These are phyloP conservation scores for Prunus salicina DNA, from an alignment of 306 rosid genomes.

Conservation along the genomic window DNA sequence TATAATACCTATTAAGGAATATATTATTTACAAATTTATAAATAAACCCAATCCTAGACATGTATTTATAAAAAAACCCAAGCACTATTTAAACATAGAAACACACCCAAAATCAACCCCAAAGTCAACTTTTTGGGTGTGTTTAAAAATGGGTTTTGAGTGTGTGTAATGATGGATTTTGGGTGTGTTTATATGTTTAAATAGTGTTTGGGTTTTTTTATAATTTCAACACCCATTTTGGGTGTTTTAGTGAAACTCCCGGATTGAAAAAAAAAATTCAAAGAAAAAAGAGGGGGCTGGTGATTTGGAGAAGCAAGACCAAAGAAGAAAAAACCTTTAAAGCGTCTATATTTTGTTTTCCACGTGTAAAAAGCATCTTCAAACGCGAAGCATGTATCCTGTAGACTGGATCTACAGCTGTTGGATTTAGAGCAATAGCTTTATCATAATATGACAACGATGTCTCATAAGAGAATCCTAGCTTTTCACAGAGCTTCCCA, in stretches of 20 bases:
- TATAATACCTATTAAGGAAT: constrained; percentile 11
- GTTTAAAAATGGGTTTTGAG: too few species aligned
- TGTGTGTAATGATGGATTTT: too few species aligned
- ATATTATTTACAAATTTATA: too few species aligned
- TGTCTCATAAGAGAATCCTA: constrained; percentile 65
- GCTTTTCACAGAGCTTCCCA: constrained; percentile 93
- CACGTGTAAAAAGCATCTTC: constrained; percentile 63
- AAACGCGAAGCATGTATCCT: constrained; percentile 98
- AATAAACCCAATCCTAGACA: too few species aligned
- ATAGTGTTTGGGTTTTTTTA: too few species aligned
- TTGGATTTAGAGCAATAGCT: constrained; percentile 75
- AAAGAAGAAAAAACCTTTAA: constrained; percentile 51
- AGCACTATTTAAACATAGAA: too few species aligned
- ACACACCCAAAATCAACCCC: too few species aligned
- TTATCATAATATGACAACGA: constrained; percentile 74
- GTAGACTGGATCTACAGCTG: constrained; percentile 96
- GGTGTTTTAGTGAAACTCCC: too few species aligned
- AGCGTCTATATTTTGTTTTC: constrained; percentile 64
- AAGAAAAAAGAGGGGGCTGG: constrained; percentile 5
- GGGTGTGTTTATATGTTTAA: too few species aligned
- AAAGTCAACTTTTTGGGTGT: too few species aligned
- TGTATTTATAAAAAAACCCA: too few species aligned
- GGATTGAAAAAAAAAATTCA: background rate
- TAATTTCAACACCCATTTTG: too few species aligned
- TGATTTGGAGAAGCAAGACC: constrained; percentile 21